Evolutionary conservation across 2,329 filamentous ascomycete genomes (phyloP), one percentile per base, ranked within the genome.

Genomic region (Botrytis fabae): DNA sequence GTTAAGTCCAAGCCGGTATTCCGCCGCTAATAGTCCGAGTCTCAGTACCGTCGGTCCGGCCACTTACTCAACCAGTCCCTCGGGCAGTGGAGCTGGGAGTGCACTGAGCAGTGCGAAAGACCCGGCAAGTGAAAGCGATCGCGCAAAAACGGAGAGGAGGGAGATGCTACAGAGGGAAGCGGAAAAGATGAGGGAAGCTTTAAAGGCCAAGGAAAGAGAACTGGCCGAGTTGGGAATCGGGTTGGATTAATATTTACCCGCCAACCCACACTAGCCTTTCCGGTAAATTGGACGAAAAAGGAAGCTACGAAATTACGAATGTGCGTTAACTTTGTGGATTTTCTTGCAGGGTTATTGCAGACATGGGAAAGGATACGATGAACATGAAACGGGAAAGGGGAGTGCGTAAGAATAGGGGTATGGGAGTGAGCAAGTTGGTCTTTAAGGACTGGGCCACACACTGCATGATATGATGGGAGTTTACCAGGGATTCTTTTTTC

Each of bases 111-210:
- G 65, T 78, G 77, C 28, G 62, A 81, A 79, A 70, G 81, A 81
- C 59, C 81, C 81, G 16, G 42, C 61, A 18, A 82, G 77, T 18
- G 86, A 89, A 44, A 82, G 81, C n/a, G 87, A 88, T 44, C 84
- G 83, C 22, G 79, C 84, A 12, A 91, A 88, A 77, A 85, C 87
- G 6, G 91, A 92, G 76, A 86, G 90, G 72, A 86, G 91, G 66
- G 88, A 88, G 14, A 87, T 90, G 65, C 83, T 97, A 66, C 87
- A 91, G 80, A 86, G 89, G 38, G 93, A 97, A 81, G 90, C 92
- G 0, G 92, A 95, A 79, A 85, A 86, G 70, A 96, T 96, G 90
- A 87, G 80, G 62, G 80, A 81, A 70, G 78, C 77, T 10, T 70
- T 82, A 16, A 76, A 75, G 28, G 79, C 78, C 2, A 81, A 80